Evolutionary conservation across 352 stramenopile species (phyloP).

Genomic region (Elongisporangium senticosum): DNA sequence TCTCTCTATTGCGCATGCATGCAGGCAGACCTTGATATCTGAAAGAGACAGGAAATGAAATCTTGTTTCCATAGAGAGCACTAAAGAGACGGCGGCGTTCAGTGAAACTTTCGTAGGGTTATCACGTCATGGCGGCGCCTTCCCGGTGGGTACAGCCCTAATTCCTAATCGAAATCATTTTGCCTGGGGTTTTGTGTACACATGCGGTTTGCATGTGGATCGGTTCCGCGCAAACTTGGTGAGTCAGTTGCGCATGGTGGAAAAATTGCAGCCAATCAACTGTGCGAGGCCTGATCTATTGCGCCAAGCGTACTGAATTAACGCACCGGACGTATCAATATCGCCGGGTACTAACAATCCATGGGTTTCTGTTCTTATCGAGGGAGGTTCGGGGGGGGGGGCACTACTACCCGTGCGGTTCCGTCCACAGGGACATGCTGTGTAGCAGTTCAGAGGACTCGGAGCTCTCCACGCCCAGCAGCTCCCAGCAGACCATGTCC

Average conservation of each 20-base stretch:
- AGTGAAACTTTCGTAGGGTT: background rate
- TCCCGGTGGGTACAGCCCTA: background rate
- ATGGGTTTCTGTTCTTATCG: background rate
- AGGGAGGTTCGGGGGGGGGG: background rate
- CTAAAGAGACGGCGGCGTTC: background rate
- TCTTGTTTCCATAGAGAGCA: background rate
- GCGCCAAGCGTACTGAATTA: background rate
- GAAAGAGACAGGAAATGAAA: background rate
- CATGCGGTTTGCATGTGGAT: background rate
- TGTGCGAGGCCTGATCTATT: background rate
- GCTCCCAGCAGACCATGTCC: background rate
- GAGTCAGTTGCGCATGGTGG: background rate
- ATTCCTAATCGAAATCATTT: background rate
- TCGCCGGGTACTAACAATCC: background rate
- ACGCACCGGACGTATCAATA: background rate
- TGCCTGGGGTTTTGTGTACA: background rate
- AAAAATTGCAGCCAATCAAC: background rate
- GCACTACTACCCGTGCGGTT: too few species aligned
- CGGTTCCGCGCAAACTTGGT: background rate
- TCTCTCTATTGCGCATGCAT: background rate
- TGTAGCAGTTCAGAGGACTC: too few species aligned
- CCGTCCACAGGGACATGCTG: too few species aligned
- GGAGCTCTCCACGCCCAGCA: too few species aligned
- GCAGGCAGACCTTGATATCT: background rate
- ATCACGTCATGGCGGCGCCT: background rate